These are phyloP conservation scores for Annulohypoxylon maeteangense DNA, from an alignment of 495 filamentous ascomycete genomes.

Conservation along the genomic window DNA sequence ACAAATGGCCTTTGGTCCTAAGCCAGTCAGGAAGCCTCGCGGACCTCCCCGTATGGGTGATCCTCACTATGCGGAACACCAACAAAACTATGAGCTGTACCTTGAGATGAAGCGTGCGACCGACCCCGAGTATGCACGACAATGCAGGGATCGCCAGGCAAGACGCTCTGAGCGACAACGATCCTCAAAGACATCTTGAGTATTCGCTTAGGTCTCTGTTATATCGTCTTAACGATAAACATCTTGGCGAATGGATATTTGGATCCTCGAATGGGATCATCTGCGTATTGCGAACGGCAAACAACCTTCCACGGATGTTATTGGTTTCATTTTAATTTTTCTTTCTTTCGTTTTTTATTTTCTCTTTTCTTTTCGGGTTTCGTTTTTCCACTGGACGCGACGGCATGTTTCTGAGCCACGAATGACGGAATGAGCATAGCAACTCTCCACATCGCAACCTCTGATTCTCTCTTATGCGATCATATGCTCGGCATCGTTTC, in stretches of 20 bases:
- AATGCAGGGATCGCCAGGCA: constrained; percentile 57
- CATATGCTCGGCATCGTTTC: not conserved
- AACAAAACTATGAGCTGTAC: constrained; percentile 56
- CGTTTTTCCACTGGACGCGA: not conserved
- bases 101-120: constrained; percentile 55
- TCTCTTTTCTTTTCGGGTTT: not conserved
- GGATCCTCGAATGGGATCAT: not conserved
- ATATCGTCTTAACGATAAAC: not conserved
- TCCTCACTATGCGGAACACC: constrained; percentile 31
- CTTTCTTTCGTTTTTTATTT: not conserved
- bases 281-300: no score
- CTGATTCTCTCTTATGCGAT: not conserved
- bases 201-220: not conserved
- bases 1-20: constrained; percentile 40
- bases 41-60: constrained; percentile 33
- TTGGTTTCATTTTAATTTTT: not conserved
- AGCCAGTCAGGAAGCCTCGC: constrained; percentile 43
- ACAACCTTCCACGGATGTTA: no score
- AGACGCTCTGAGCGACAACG: constrained; percentile 51
- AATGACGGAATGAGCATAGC: not conserved
- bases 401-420: not conserved
- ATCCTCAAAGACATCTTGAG: not conserved
- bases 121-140: constrained; percentile 52
- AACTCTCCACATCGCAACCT: not conserved
- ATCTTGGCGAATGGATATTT: not conserved